Base-by-base conservation (phyloP, 1,284 basidiomycete species). In the Apiotrichum veenhuisii region DNA sequence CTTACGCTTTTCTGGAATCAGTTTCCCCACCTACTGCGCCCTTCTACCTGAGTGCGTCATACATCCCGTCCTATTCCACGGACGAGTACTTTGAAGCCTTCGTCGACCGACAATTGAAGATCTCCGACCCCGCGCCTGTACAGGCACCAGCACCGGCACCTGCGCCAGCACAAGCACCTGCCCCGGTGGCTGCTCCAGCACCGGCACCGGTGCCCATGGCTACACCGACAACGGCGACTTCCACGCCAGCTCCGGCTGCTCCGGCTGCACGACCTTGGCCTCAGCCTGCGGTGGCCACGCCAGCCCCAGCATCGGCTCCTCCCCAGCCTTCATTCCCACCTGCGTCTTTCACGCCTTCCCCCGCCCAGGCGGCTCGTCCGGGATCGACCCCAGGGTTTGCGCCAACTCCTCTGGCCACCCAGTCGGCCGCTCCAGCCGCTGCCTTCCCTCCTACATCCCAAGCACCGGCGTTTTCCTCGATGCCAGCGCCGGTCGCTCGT, bases 1-100 rank as follows among this genome's bases (percentile, higher is more conserved):
- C 65, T 4, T 64, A 65, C 59, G 23, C 41, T 46, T 60, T 67
- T 50, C 49, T 67, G 1, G 55, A 53, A 1, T 23, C 4, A n/a
- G 49, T 26, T 41, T 50, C 34, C 17, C 30, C 12, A 38, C 41
- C 18, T 26, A 56, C 10, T 46, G 43, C 25, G 17, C 62, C 64
- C 2, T 36, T 36, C 25, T 63, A 61, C 15, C 41, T 46, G 2
- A 38, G 43, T 26, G 44, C 61, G 2, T 45, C 61, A 5, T 37
- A 52, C 8, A 46, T 44, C 8, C 42, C 55, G 1, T 58, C 55
- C 14, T 47, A 48, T 30, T 30, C 30, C 23, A 45, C 45, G 18
- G 26, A 43, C 33, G 57, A 59, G 20, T 58, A 57, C 61, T 59
- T 65, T 43, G 59, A 63, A 33, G 43, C 57, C 38, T 59, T 54